Evolutionary conservation across 2,329 filamentous ascomycete genomes (phyloP), one percentile per base, ranked within the genome.

Genomic region (Colletotrichum sp.): DNA sequence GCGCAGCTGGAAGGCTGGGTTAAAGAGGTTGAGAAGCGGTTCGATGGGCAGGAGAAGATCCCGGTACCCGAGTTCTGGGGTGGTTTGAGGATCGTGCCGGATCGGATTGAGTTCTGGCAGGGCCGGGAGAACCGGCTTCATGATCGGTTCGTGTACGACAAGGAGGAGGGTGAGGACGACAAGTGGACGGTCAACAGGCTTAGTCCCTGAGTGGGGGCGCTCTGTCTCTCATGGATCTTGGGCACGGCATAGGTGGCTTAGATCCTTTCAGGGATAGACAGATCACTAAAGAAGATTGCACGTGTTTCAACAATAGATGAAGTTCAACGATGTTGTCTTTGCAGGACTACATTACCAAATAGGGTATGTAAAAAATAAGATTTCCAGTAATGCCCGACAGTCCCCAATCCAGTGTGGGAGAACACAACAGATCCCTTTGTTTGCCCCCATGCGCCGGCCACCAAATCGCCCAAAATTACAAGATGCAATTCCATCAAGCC

Each of bases 41-140:
- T 98, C 83, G 90, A 93, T 57, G 94, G 92, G 3, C 81, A 90
- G 78, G 94, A 98, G 32, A 86, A 94, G 72, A 98, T 99, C 78
- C 96, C 96, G 2, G 93, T 98, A 66, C 97, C 97, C 6, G 93
- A 94, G 12, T 98, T 98, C 83, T 99, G 97, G 97, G 97, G 97
- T 34, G 97, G 97, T 0, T 83, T 98, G 83, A 92, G 96, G 80
- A 91, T 99, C 76, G 90, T 96, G 78, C 96, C 97, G 1, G 94
- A 96, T 82, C 91, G 92, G 80, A 90, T 99, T 65, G 97, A 99
- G 89, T 99, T 99, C 84, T 99, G 97, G 92, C 96, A 98, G 88
- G 97, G 97, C 4, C 91, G 97, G 80, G 91, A 95, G 82, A 98
- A 94, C 86, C 90, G 97, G 75, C 86, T 99, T 84, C 97, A 99